phyloP scores from a whole-genome alignment of 108 stramenopile genomes.

The Cyclotella kingstonii region DNA sequence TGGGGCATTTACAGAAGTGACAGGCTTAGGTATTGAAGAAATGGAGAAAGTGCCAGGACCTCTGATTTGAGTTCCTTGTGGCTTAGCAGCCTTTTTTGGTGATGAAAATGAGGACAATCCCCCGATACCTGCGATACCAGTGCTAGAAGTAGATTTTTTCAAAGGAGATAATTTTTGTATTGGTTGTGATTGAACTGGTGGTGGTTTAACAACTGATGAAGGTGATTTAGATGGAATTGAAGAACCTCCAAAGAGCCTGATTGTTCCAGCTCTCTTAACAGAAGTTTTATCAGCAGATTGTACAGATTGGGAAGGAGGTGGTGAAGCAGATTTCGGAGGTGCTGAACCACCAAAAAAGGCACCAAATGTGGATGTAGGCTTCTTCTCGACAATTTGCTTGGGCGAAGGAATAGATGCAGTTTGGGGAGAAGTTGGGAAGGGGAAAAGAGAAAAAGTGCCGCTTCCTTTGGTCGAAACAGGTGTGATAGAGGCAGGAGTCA shows the following conservation, averaged over 20 bases:
- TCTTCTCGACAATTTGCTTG: conserved; percentile 12
- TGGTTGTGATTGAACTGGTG: conserved; percentile 25
- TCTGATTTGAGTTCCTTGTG: conserved; percentile 4
- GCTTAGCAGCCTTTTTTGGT: conserved; percentile 7
- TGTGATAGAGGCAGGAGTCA: conserved; percentile 22
- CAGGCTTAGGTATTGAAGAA: conserved; percentile 12
- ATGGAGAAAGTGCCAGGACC: conserved; percentile 36
- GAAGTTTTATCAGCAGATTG: conserved; percentile 21
- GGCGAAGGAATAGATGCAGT: conserved; percentile 9
- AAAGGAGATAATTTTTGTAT: conserved; percentile 25
- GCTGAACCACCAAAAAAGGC: conserved; percentile 24
- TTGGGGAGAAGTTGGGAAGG: conserved; percentile 13
- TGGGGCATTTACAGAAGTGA: conserved; percentile 14
- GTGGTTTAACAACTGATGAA: conserved; percentile 20
- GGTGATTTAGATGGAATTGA: conserved; percentile 19
- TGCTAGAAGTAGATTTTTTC: conserved; percentile 5
- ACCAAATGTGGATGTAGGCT: conserved; percentile 17
- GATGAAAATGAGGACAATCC: conserved; percentile 6
- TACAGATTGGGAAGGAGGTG: conserved; percentile 27
- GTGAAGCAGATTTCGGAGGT: conserved; percentile 28
- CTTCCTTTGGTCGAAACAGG: conserved; percentile 21
- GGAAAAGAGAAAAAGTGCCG: conserved; percentile 32
- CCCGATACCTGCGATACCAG: conserved; percentile 16
- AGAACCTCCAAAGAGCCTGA: conserved; percentile 47
- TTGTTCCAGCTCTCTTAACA: conserved; percentile 37